These are phyloP conservation scores for Stephanodiscus triporus DNA, from an alignment of 108 stramenopile species.

Conservation along the genomic window DNA sequence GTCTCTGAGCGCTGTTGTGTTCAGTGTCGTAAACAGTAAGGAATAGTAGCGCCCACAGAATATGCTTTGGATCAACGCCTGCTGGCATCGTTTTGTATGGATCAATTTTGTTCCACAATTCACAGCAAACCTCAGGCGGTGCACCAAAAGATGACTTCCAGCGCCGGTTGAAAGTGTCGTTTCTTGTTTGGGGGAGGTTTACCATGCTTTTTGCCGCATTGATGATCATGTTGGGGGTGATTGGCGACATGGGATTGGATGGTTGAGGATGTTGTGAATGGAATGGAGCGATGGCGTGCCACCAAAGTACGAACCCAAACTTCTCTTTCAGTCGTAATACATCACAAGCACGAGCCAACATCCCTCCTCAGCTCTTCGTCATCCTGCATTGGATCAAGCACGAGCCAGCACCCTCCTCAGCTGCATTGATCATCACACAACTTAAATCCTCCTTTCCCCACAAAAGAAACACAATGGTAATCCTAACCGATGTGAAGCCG, in stretches of 20 bases:
- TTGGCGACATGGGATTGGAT: background rate
- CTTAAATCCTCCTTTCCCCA: no score
- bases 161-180: background rate
- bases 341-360: no score
- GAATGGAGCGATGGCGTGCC: background rate
- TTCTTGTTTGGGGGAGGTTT: background rate
- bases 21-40: slow-evolving; percentile 31
- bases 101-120: slow-evolving; percentile 12
- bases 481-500: no score
- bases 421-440: no score
- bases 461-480: no score
- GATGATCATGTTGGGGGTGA: no score
- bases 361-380: no score
- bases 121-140: slow-evolving; percentile 10
- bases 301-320: background rate
- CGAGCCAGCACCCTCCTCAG: no score
- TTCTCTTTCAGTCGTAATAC: background rate
- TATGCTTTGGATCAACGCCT: slow-evolving; percentile 1
- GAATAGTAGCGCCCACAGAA: slow-evolving; percentile 27
- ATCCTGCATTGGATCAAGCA: no score
- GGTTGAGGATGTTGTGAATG: background rate
- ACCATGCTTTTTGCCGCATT: slow-evolving; percentile 1
- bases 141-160: slow-evolving; percentile 11
- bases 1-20: background rate
- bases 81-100: slow-evolving; percentile 11